Evolutionary conservation across 2,329 filamentous ascomycete species (phyloP).

Genomic region (Aureobasidium musti): DNA sequence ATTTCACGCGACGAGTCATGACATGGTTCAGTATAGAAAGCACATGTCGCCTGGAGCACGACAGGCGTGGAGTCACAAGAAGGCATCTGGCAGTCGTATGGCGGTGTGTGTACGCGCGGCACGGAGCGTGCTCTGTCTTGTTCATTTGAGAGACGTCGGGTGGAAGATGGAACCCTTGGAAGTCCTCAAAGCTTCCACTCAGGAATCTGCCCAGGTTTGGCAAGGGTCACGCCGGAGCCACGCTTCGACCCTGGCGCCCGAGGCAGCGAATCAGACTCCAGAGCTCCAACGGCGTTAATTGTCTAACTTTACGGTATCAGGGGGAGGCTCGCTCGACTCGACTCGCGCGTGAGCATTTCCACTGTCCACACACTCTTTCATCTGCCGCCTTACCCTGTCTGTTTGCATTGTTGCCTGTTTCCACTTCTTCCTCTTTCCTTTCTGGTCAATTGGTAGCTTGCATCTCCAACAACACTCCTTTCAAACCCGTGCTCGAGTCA

Average conservation of each 20-base stretch:
- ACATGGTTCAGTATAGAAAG: not conserved
- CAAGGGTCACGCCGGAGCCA: not conserved
- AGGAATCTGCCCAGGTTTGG: not conserved
- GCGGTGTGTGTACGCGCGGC: conserved; percentile 8
- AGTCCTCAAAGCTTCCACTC: conserved; percentile 14
- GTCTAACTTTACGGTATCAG: conserved; percentile 23
- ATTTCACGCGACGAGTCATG: not conserved
- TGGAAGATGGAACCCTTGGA: conserved; percentile 3
- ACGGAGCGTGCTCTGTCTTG: conserved; percentile 1
- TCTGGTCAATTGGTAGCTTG: not conserved
- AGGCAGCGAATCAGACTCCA: conserved; percentile 3
- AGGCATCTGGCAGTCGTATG: not conserved
- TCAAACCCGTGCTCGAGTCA: conserved; percentile 8
- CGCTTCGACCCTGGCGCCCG: not conserved
- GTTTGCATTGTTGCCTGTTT: not conserved
- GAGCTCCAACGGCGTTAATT: conserved; percentile 15
- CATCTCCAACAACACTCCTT: conserved; percentile 3
- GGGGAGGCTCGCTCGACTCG: conserved; percentile 22
- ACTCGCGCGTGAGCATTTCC: conserved; percentile 21
- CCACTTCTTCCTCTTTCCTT: conserved; percentile 5
- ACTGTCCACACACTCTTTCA: conserved; percentile 6
- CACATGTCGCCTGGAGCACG: not conserved
- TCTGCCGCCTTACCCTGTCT: not conserved
- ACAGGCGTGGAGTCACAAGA: not conserved
- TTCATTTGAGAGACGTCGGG: not conserved